These are phyloP conservation scores for Haematococcus lacustris DNA, from an alignment of 139 green algal species.

Conservation along the genomic window DNA sequence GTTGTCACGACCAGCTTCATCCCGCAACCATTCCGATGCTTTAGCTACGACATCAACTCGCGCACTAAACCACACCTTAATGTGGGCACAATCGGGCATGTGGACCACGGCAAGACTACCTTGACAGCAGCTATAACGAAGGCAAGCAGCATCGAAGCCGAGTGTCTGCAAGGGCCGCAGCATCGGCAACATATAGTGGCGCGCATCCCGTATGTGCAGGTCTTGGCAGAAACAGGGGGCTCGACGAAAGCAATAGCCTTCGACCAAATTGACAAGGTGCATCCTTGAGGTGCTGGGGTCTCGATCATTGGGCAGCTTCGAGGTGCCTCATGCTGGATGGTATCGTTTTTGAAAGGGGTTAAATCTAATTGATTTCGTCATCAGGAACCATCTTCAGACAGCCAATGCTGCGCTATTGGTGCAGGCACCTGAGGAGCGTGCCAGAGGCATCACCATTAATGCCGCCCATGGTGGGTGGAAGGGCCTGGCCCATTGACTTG, in stretches of 20 bases:
- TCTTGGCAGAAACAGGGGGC: constrained; percentile 80
- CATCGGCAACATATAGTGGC: background rate
- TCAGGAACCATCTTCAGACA: too few species aligned
- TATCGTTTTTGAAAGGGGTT: too few species aligned
- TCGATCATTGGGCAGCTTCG: background rate
- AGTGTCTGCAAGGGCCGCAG: too few species aligned
- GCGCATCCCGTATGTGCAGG: constrained; percentile 30
- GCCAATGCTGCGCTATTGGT: background rate
- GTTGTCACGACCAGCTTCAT: too few species aligned
- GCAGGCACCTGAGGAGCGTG: constrained; percentile 95
- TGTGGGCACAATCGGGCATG: constrained; percentile 97
- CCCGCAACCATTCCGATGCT: too few species aligned
- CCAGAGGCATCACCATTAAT: constrained; percentile 97
- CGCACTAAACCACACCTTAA: constrained; percentile 95
- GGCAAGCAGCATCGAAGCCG: too few species aligned
- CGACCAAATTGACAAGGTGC: constrained; percentile 96
- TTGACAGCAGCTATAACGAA: constrained; percentile 93
- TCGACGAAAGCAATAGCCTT: constrained; percentile 78
- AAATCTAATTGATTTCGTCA: too few species aligned
- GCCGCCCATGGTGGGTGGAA: constrained; percentile 87
- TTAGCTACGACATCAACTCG: constrained; percentile 81
- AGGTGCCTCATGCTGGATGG: background rate
- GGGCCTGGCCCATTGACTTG: too few species aligned
- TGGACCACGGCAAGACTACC: constrained; percentile 98
- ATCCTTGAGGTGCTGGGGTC: background rate